Percentiles rank a stretch among this genome's conserved stretches.
These are phyloP conservation scores for Phlegmacium glaucopus DNA, from an alignment of 768 basidiomycete genomes.

Conservation along the genomic window DNA sequence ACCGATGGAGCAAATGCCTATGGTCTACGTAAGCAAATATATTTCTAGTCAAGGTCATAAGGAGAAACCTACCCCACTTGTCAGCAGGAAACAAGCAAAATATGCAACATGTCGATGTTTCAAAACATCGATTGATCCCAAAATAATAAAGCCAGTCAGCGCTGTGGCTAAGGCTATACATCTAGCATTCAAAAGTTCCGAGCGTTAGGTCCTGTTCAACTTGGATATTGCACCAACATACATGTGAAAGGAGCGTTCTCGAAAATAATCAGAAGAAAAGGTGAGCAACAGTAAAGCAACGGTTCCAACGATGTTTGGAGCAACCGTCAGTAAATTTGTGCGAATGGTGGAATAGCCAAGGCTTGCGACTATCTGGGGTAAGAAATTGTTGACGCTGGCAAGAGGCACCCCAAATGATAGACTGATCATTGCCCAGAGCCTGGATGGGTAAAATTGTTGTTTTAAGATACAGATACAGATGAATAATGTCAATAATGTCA, in stretches of 20 bases:
- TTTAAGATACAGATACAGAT: neutral
- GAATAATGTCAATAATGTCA: neutral
- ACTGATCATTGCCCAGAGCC: conserved; percentile 45
- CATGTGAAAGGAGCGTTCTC: conserved; percentile 49
- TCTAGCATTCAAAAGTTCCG: conserved; percentile 15
- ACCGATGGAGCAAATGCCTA: conserved; percentile 48
- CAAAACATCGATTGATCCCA: conserved; percentile 42
- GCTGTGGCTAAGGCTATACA: conserved; percentile 39
- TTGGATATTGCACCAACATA: conserved; percentile 11
- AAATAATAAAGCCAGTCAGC: conserved; percentile 39
- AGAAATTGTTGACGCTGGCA: conserved; percentile 51
- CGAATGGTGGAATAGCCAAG: conserved; percentile 45
- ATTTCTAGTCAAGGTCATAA: neutral
- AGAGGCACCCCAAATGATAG: conserved; percentile 45
- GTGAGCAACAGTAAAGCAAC: conserved; percentile 42
- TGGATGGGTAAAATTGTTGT: conserved; percentile 6
- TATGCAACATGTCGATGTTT: conserved; percentile 42
- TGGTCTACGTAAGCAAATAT: neutral
- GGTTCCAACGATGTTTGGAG: conserved; percentile 48
- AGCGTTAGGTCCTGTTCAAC: conserved; percentile 6
- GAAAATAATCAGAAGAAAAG: conserved; percentile 49
- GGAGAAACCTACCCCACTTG: conserved; percentile 36
- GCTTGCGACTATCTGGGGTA: conserved; percentile 45
- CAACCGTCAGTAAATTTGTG: conserved; percentile 52
- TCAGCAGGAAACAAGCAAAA: conserved; percentile 53